A percentile compares a stretch with the other conserved stretches of the same genome.
phyloP scores from a whole-genome alignment of 139 green algal species.

The Tetradesmus obliquus region DNA sequence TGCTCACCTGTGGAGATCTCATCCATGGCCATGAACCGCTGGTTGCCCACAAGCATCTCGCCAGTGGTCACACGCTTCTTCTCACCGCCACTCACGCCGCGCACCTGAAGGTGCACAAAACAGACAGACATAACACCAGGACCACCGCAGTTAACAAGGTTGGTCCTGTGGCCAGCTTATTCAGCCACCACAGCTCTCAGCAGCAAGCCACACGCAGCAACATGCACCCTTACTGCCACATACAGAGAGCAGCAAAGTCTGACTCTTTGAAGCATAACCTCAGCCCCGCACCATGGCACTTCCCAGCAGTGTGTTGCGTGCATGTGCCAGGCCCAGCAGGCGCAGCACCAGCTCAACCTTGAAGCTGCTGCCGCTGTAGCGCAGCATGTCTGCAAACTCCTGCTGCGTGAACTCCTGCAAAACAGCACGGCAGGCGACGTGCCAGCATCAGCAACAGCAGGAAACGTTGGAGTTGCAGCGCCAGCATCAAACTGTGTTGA shows the following conservation, averaged over 20 bases:
- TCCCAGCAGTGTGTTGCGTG: slow-evolving; percentile 75
- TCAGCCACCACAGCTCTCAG: background rate
- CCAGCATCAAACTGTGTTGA: background rate
- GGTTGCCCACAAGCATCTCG: slow-evolving; percentile 79
- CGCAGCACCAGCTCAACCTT: slow-evolving; percentile 52
- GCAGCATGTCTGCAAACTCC: background rate
- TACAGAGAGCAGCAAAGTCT: no score
- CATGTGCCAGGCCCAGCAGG: slow-evolving; percentile 56
- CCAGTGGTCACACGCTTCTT: slow-evolving; percentile 79
- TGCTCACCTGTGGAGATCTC: slow-evolving; percentile 1
- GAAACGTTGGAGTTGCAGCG: background rate
- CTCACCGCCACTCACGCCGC: slow-evolving; percentile 84
- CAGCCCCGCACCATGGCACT: slow-evolving; percentile 69
- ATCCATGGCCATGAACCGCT: slow-evolving; percentile 12
- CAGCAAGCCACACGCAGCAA: background rate
- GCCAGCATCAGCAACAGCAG: background rate
- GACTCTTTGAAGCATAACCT: no score
- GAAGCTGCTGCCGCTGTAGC: slow-evolving; percentile 35
- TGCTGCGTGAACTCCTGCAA: slow-evolving; percentile 17
- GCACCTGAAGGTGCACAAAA: slow-evolving; percentile 1
- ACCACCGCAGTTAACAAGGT: background rate
- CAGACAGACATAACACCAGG: background rate
- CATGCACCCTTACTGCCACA: no score
- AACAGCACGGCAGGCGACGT: background rate
- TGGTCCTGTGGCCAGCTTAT: background rate